A percentile compares a stretch with the other conserved stretches of the same genome.
These are phyloP conservation scores for Cladosporium sp. DNA, from an alignment of 2,329 filamentous ascomycete genomes.

Conservation along the genomic window DNA sequence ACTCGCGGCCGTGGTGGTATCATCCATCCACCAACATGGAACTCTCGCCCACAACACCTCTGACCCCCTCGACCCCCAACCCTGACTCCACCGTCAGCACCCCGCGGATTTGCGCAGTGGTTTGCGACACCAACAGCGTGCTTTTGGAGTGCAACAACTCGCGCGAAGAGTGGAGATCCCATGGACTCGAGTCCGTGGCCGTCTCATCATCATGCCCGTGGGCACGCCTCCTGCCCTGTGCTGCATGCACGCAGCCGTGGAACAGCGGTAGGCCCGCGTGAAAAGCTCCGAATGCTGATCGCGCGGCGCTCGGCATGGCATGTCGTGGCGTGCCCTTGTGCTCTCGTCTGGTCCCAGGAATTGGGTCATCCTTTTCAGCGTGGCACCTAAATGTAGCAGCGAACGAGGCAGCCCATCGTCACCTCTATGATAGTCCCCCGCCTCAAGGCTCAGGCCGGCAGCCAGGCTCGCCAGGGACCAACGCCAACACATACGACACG, in stretches of 20 bases:
- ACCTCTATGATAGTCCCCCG: no score
- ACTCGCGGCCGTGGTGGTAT: conserved; percentile 7
- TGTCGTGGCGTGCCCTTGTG: conserved; percentile 4
- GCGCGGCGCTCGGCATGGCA: conserved; percentile 8
- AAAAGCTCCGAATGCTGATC: conserved; percentile 12
- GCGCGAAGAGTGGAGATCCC: not conserved
- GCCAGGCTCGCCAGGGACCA: not conserved
- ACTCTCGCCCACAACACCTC: not conserved
- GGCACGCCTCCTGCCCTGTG: conserved; percentile 11
- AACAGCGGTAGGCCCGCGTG: conserved; percentile 8
- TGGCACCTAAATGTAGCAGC: not conserved
- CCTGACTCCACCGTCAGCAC: not conserved
- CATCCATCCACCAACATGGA: not conserved
- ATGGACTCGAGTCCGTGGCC: conserved; percentile 6
- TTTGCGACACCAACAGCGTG: not conserved
- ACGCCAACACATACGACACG: not conserved
- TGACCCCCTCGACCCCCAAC: not conserved
- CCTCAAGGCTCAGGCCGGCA: not conserved
- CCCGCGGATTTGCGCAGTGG: no score
- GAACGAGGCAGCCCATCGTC: not conserved
- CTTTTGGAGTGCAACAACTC: not conserved
- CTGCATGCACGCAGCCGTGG: conserved; percentile 10
- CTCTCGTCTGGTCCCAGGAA: conserved; percentile 6
- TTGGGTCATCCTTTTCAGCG: not conserved
- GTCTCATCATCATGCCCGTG: not conserved